Base-by-base conservation (phyloP, 2,329 filamentous ascomycete genomes). In the Sclerotinia sclerotiorum region DNA sequence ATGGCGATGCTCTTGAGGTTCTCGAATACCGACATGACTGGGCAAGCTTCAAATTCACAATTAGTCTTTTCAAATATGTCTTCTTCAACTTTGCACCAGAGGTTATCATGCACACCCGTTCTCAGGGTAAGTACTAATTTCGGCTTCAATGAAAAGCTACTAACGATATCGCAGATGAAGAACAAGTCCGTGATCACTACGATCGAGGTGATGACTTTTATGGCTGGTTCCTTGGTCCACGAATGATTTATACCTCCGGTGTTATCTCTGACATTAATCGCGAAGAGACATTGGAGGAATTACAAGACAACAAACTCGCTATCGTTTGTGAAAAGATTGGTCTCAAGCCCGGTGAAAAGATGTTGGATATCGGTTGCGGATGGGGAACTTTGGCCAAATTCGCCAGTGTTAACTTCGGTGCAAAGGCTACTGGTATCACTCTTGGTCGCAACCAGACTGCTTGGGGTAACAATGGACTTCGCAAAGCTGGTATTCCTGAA, bases 171-270 rank as follows among this genome's bases (percentile, higher is more conserved):
- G 48, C 73, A 93, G 94, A 98, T 75, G 94, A 97, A 86, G 94
- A 98, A 81, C 95, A 98, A 83, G 94, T 98, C 68, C 93, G 94
- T 78, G 93, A 94, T 80, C 93, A 97, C 84, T 99, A 99, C 81
- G 95, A 98, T 85, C 90, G 93, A 73, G 95, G 95, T 78, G 93
- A 99, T 79, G 95, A 98, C 82, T 97, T 97, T 83, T 99, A 99
- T 84, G 90, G 88, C 79, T 99, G 94, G 93, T 98, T 98, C 86
- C 87, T 98, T 72, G 95, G 95, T 71, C 94, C 94, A 69, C 94
- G 94, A 78, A 99, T 98, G 95, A 93, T 98, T 81, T 98, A 98
- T 84, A 99, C 95, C 64, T 96, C 92, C 63, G 95, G 95, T 76
- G 84, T 99, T 76, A 96, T 99, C 79, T 90, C 91, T 70, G 93